Evolutionary conservation across 306 rosid genomes (phyloP).

Genomic region (Prunus mume): DNA sequence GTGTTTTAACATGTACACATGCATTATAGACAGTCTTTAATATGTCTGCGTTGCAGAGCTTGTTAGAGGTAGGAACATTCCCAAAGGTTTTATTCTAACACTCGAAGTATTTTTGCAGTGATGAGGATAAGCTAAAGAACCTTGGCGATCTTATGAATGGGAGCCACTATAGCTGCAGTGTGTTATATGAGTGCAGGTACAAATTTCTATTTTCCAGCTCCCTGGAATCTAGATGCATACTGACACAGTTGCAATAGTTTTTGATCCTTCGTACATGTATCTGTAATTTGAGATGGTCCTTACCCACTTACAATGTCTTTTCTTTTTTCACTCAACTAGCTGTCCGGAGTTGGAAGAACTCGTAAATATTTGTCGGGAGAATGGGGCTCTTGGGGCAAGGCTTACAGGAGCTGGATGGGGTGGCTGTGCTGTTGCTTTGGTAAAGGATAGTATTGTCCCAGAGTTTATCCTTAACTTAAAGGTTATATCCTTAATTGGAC

Average conservation of each 20-base stretch:
- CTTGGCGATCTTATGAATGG: constrained; percentile 96
- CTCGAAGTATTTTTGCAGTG: constrained; percentile 49
- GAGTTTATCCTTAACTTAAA: constrained; percentile 80
- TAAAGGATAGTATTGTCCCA: constrained; percentile 83
- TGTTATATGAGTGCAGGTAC: constrained; percentile 96
- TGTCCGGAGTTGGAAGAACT: constrained; percentile 99
- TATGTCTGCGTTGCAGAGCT: background rate
- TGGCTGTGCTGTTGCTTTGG: constrained; percentile 95
- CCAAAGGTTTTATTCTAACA: background rate
- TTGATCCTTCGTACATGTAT: background rate
- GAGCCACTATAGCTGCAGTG: constrained; percentile 94
- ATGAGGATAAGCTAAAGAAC: constrained; percentile 69
- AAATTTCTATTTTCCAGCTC: background rate
- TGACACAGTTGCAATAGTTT: background rate
- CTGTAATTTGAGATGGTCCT: too few relatives aligned
- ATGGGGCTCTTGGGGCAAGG: constrained; percentile 91
- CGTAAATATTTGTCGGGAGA: constrained; percentile 49
- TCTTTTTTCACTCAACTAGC: constrained; percentile 39
- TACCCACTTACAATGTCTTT: background rate
- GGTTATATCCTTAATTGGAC: constrained; percentile 39
- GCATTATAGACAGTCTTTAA: background rate
- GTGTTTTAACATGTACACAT: too few relatives aligned
- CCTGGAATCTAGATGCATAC: background rate
- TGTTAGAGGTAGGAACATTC: background rate
- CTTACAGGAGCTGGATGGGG: constrained; percentile 99